These are phyloP conservation scores for Grosmannia clavigera DNA, from an alignment of 2,329 filamentous ascomycete species.

Conservation along the genomic window DNA sequence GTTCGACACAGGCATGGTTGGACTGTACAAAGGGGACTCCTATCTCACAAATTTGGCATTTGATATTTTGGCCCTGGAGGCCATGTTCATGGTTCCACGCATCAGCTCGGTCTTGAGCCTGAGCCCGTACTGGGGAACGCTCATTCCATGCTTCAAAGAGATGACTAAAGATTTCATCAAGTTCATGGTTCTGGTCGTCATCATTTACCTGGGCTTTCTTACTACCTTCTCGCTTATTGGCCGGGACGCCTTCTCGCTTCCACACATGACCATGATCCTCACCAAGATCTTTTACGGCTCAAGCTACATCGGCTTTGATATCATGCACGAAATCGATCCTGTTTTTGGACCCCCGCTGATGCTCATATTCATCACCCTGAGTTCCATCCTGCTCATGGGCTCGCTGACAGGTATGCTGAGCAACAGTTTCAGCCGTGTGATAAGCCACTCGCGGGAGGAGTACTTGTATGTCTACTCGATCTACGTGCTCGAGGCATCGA, in stretches of 20 bases:
- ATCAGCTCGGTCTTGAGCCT: constrained; percentile 79
- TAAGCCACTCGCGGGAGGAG: constrained; percentile 55
- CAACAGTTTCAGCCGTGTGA: constrained; percentile 58
- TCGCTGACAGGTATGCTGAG: constrained; percentile 67
- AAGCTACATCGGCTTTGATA: constrained; percentile 60
- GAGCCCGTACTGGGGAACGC: constrained; percentile 79
- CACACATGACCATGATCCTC: constrained; percentile 61
- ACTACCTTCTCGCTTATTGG: constrained; percentile 75
- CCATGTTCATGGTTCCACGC: constrained; percentile 78
- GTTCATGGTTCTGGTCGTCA: constrained; percentile 62
- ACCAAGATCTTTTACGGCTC: constrained; percentile 75
- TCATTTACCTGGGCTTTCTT: constrained; percentile 77
- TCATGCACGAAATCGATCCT: constrained; percentile 47
- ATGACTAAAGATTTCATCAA: constrained; percentile 92
- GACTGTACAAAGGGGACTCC: constrained; percentile 46
- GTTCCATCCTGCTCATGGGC: constrained; percentile 67
- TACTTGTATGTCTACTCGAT: constrained; percentile 66
- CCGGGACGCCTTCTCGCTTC: constrained; percentile 52
- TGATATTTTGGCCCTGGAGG: constrained; percentile 80
- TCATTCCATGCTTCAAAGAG: constrained; percentile 83
- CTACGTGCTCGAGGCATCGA: constrained; percentile 54
- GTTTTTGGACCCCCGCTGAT: constrained; percentile 46
- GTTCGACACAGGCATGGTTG: constrained; percentile 45
- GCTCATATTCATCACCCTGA: constrained; percentile 65
- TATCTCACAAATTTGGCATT: constrained; percentile 68